These are phyloP conservation scores for Volutella citrinella DNA, from an alignment of 2,329 filamentous ascomycete genomes.

Conservation along the genomic window DNA sequence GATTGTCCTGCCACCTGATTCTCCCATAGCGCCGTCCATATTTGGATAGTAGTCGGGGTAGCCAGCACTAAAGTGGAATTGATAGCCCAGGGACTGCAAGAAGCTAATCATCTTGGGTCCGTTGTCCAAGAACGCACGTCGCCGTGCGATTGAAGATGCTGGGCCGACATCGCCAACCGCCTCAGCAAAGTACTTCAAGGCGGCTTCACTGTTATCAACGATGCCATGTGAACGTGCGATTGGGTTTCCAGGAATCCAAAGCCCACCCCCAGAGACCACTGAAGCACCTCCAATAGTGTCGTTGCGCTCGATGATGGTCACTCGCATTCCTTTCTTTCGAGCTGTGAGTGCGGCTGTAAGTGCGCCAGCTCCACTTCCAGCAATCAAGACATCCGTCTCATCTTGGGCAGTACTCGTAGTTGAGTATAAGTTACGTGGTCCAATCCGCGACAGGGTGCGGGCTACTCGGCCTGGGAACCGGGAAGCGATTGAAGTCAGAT, in stretches of 20 bases:
- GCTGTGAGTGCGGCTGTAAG: not conserved
- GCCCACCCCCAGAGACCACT: slow-evolving; percentile 1
- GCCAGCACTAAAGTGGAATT: not conserved
- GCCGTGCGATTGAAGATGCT: not conserved
- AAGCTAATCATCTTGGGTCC: slow-evolving; percentile 1
- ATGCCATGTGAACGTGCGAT: not conserved
- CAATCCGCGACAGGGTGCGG: no score
- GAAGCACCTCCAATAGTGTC: slow-evolving; percentile 1
- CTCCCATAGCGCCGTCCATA: not conserved
- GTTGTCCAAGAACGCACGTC: not conserved
- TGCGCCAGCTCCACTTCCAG: slow-evolving; percentile 1
- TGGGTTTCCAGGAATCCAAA: slow-evolving; percentile 3
- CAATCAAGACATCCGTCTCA: slow-evolving; percentile 4
- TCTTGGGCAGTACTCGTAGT: no score
- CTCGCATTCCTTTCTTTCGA: not conserved
- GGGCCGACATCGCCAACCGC: not conserved
- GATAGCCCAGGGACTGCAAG: not conserved
- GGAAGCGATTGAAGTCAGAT: no score
- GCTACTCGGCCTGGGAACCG: no score
- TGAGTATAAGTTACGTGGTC: no score
- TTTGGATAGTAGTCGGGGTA: slow-evolving; percentile 1
- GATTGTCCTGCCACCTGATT: slow-evolving; percentile 1
- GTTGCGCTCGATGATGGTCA: not conserved
- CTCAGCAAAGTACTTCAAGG: not conserved
- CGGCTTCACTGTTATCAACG: not conserved